A percentile compares a stretch with the other conserved stretches of the same genome.
Conservation (phyloP, 78 protist genomes). For the Protostelium mycophagum region DNA sequence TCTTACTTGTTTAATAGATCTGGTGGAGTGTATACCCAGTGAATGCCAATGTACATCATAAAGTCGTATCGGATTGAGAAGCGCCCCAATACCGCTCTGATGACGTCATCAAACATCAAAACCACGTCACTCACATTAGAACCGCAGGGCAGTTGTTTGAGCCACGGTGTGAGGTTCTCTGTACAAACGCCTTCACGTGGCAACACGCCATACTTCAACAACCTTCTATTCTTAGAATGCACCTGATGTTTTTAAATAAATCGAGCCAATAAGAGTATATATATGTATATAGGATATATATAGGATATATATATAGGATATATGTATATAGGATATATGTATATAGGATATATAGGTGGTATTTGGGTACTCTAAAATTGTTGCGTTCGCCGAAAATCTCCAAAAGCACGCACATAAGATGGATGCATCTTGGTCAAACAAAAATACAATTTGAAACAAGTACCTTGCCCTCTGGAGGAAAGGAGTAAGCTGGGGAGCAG, state of each 20-base stretch:
- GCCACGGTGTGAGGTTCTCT: slow-evolving; percentile 84
- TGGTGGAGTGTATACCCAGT: slow-evolving; percentile 34
- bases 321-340: too few species aligned
- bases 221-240: slow-evolving; percentile 2
- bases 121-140: background rate
- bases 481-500: slow-evolving; percentile 36
- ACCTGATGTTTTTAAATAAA: background rate
- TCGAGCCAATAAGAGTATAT: background rate
- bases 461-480: slow-evolving; percentile 51
- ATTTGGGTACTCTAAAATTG: slow-evolving; percentile 4
- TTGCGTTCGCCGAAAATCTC: slow-evolving; percentile 1
- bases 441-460: slow-evolving; percentile 17
- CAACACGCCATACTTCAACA: slow-evolving; percentile 48
- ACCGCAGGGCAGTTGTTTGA: slow-evolving; percentile 74
- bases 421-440: background rate
- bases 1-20: too few species aligned
- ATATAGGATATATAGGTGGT: too few species aligned
- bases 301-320: too few species aligned
- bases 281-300: too few species aligned
- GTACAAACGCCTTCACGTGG: slow-evolving; percentile 83
- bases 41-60: slow-evolving; percentile 45
- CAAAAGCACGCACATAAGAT: background rate
- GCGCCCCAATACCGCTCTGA: slow-evolving; percentile 33
- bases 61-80: slow-evolving; percentile 40
- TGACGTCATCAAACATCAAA: slow-evolving; percentile 6